Base-by-base conservation (phyloP, 2,329 filamentous ascomycete genomes). In the Penicillium sp. region DNA sequence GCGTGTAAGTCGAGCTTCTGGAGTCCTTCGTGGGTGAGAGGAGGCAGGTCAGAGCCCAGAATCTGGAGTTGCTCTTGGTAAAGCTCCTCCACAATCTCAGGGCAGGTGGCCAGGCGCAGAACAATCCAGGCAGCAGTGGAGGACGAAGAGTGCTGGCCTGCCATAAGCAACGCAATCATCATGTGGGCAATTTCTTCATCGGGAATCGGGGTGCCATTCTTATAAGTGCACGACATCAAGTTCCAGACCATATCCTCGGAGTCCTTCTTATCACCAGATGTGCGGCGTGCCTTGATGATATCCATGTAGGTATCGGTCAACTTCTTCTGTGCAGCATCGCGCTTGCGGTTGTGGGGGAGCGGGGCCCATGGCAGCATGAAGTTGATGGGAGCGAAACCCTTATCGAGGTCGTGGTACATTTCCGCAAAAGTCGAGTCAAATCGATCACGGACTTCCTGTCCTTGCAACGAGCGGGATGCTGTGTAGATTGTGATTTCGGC, bases 141-240 rank as follows among this genome's bases (percentile, higher is more conserved):
- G 4, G 91, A 91, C 2, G 90, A 93, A 2, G 89, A 93, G 79
- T 96, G 91, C 73, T 96, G 91, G 55, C 91, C 91, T 58, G 90
- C 91, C 91, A 96, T 96, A 61, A 96, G 85, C 23, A 96, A 83
- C 6, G 91, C 91, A 75, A 96, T 96, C 90, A 96, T 93, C 85
- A 96, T 93, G 77, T 94, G 89, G 23, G 91, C 91, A 58, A 96
- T 84, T 75, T 96, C 91, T 68, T 89, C 83, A 70, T 96, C 91
- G 17, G 91, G 89, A n/a, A 96, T 82, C 6, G 81, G 81, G 39
- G 80, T 86, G 66, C 91, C 91, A 66, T 93, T 85, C 80, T 96
- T 96, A 83, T 96, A 96, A 25, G 80, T 83, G 67, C 87, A 91
- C 66, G 86, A 86, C 91, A 96, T 94, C 63, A 96, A 79, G 70